Percentiles rank a stretch among this genome's conserved stretches.
phyloP scores from a whole-genome alignment of 1,139 yeast genomes.

The Yamadazyma membranifaciens region DNA sequence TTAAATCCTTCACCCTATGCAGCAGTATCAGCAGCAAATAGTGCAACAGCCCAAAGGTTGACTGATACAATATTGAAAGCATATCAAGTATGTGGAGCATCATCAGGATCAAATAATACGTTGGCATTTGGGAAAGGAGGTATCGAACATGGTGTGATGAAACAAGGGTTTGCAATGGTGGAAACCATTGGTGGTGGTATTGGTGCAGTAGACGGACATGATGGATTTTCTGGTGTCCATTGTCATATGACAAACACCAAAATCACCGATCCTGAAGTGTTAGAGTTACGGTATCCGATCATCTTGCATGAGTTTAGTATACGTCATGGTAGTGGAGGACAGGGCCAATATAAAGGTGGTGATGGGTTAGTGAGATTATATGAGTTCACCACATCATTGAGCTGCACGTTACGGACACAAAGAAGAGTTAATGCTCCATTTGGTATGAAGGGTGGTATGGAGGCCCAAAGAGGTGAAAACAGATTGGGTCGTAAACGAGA shows the following conservation, averaged over 20 bases:
- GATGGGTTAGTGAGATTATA: constrained; percentile 22
- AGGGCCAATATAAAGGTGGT: constrained; percentile 35
- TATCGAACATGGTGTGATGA: constrained; percentile 16
- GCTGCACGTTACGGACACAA: constrained; percentile 19
- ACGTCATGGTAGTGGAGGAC: constrained; percentile 32
- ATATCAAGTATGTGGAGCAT: constrained; percentile 57
- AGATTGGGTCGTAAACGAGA: constrained; percentile 41
- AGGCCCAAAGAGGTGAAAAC: constrained; percentile 59
- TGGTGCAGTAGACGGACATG: constrained; percentile 20
- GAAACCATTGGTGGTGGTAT: constrained; percentile 16
- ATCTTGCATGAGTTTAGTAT: constrained; percentile 27
- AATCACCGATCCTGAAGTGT: constrained; percentile 39
- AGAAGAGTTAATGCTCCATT: constrained; percentile 20
- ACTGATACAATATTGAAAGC: constrained; percentile 42
- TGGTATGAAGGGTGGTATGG: constrained; percentile 26
- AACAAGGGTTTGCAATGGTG: constrained; percentile 15
- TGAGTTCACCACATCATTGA: constrained; percentile 18
- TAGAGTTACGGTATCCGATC: constrained; percentile 36
- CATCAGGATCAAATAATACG: constrained; percentile 39
- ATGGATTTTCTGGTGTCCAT: constrained; percentile 42
- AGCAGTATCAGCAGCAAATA: constrained; percentile 47
- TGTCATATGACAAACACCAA: constrained; percentile 45
- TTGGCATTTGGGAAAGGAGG: constrained; percentile 47
- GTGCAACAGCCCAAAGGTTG: constrained; percentile 42
- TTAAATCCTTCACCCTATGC: constrained; percentile 37